These are phyloP conservation scores for Cladosporium sp. DNA, from an alignment of 2,329 filamentous ascomycete species.

Conservation along the genomic window DNA sequence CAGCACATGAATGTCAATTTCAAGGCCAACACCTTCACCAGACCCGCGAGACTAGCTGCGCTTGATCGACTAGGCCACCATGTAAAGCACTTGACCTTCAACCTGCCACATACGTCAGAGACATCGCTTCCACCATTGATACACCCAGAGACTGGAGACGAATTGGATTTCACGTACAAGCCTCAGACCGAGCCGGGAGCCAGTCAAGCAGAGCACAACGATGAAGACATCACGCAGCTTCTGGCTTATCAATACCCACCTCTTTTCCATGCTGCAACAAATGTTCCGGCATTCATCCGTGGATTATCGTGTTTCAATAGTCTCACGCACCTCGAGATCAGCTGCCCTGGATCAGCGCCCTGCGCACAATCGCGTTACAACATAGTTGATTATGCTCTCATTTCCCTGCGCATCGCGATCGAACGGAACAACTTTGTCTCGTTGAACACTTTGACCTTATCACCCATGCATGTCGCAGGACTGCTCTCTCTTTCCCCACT, in stretches of 20 bases:
- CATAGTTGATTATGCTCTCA: conserved; percentile 82
- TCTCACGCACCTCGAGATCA: conserved; percentile 69
- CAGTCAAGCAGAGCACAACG: conserved; percentile 72
- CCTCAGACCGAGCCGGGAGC: conserved; percentile 59
- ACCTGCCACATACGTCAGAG: conserved; percentile 68
- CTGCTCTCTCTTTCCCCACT: conserved; percentile 74
- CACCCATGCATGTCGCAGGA: conserved; percentile 68
- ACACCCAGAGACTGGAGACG: conserved; percentile 69
- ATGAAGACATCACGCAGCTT: conserved; percentile 72
- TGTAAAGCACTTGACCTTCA: conserved; percentile 73
- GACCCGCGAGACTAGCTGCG: conserved; percentile 66
- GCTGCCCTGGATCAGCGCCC: conserved; percentile 67
- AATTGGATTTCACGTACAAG: conserved; percentile 77
- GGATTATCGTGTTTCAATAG: conserved; percentile 66
- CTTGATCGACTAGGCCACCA: conserved; percentile 74
- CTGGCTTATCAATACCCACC: conserved; percentile 84
- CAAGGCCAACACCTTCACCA: conserved; percentile 70
- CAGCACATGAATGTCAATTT: conserved; percentile 66
- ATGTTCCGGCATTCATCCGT: conserved; percentile 77
- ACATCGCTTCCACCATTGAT: conserved; percentile 83
- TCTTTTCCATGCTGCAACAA: conserved; percentile 83
- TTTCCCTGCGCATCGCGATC: conserved; percentile 77
- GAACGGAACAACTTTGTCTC: conserved; percentile 66
- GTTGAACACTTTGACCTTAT: conserved; percentile 67
- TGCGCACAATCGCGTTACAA: conserved; percentile 67